Base-by-base conservation (phyloP, 2,329 filamentous ascomycete genomes). In the Paecilomyces sp. region DNA sequence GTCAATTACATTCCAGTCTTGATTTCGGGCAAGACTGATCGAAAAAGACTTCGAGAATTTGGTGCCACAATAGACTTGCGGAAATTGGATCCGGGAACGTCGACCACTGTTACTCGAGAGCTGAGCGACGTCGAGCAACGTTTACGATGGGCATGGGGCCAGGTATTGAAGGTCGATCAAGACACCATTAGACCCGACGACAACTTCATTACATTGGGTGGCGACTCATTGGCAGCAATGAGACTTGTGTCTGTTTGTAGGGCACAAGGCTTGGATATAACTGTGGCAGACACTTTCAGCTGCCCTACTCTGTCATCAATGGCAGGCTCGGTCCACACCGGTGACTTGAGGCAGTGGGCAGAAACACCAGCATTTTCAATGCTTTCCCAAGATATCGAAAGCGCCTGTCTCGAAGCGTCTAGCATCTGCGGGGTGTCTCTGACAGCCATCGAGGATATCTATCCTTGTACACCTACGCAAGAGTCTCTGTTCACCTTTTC, bases 401-500 rank as follows among this genome's bases (percentile, higher is more conserved):
- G 67, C 24, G 75, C 74, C 9, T 70, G 68, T 52, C 18, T 57
- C 0, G 76, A 80, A 57, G 75, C 71, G 9, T 72, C 78, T 3
- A 57, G 68, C 22, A 67, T 74, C 5, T 77, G 74, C 56, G 67
- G 67, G 22, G 56, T 72, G 2, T 59, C 68, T 18, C 52, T 55
- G n/a, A 57, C 60, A 1, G 62, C 66, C 1, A 65, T 78, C 36
- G 67, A 76, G 58, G 75, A 78, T 51, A 74, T 77, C 5, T 77
- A 77, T 53, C 75, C 76, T 9, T 76, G 74, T 59, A 77, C 74
- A 5, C 70, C 75, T 0, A 71, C 72, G 0, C 75, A 77, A 56
- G 75, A 77, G 57, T 79, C 77, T 1, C 67, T 81, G 0, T 68
- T 80, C 33, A 77, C 79, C 0, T 75, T 81, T 56, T 79, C 77